These are phyloP conservation scores for Cichorium intybus DNA, from an alignment of 140 eudicot genomes.

Conservation along the genomic window DNA sequence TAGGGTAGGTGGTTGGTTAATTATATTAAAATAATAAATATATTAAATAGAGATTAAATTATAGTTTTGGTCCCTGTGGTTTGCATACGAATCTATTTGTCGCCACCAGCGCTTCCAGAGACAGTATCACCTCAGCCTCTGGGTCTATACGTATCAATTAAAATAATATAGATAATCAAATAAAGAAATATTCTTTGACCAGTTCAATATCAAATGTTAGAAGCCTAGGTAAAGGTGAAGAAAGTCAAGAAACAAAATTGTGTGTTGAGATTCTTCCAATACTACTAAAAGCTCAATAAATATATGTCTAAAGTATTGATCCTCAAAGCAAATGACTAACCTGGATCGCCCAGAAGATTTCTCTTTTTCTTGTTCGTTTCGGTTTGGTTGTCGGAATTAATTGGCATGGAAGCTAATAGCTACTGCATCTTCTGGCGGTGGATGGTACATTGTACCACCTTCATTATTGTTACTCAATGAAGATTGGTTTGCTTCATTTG, in stretches of 20 bases:
- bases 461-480: slow-evolving; percentile 58
- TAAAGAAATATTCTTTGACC: slow-evolving; percentile 2
- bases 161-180: not conserved
- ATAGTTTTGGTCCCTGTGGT: too few relatives aligned
- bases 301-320: not conserved
- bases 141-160: slow-evolving; percentile 42
- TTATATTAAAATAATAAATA: too few relatives aligned
- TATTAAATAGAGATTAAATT: too few relatives aligned
- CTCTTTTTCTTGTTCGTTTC: slow-evolving; percentile 56
- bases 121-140: slow-evolving; percentile 77
- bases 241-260: not conserved
- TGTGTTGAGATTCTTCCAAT: slow-evolving; percentile 1
- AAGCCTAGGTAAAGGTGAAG: not conserved
- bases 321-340: slow-evolving; percentile 9
- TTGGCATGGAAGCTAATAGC: slow-evolving; percentile 36
- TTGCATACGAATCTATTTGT: slow-evolving; percentile 68
- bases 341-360: slow-evolving; percentile 84
- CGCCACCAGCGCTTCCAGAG: slow-evolving; percentile 65
- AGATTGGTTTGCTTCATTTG: slow-evolving; percentile 64
- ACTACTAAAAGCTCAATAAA: not conserved
- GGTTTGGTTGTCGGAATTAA: slow-evolving; percentile 22
- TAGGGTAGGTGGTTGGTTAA: too few relatives aligned
- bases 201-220: not conserved
- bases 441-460: slow-evolving; percentile 40
- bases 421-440: slow-evolving; percentile 30